Percentiles rank a stretch among this genome's conserved stretches.
Conservation (phyloP, 192 early-diverging fungal species). For the Rhizophlyctis rosea region DNA sequence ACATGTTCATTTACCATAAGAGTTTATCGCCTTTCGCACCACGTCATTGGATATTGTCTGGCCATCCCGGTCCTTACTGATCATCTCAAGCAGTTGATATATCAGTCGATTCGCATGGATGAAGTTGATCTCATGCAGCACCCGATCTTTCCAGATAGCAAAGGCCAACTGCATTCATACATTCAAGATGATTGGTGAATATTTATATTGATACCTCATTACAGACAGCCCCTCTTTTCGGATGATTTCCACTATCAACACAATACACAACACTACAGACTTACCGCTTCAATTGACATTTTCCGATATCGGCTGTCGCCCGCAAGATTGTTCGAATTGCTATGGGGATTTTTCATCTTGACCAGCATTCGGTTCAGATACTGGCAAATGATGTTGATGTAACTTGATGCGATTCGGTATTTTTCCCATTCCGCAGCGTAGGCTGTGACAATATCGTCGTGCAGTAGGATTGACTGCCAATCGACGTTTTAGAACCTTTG, state of each 20-base stretch:
- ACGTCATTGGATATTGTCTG: conserved; percentile 50
- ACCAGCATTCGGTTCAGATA: conserved; percentile 64
- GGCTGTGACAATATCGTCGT: conserved; percentile 65
- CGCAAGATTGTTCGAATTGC: conserved; percentile 4
- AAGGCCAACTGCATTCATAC: conserved; percentile 57
- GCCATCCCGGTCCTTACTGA: conserved; percentile 67
- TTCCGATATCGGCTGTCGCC: conserved; percentile 1
- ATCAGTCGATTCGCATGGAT: conserved; percentile 61
- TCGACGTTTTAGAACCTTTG: too few relatives aligned
- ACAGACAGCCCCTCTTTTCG: too few relatives aligned
- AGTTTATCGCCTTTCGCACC: conserved; percentile 51
- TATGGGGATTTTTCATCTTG: conserved; percentile 42
- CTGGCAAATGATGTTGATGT: conserved; percentile 61
- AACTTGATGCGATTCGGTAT: conserved; percentile 59
- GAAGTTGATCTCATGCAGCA: conserved; percentile 58
- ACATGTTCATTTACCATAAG: conserved; percentile 54
- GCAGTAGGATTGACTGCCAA: conserved; percentile 52
- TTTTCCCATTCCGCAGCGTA: conserved; percentile 67
- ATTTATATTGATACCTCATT: too few relatives aligned
- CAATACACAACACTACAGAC: too few relatives aligned
- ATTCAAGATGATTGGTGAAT: too few relatives aligned
- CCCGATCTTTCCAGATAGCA: conserved; percentile 67
- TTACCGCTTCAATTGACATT: conserved; percentile 26
- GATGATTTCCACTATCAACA: too few relatives aligned
- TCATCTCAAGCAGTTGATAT: conserved; percentile 66